phyloP scores from a whole-genome alignment of 2,329 filamentous ascomycete genomes.

The Aspergillus candidus region DNA sequence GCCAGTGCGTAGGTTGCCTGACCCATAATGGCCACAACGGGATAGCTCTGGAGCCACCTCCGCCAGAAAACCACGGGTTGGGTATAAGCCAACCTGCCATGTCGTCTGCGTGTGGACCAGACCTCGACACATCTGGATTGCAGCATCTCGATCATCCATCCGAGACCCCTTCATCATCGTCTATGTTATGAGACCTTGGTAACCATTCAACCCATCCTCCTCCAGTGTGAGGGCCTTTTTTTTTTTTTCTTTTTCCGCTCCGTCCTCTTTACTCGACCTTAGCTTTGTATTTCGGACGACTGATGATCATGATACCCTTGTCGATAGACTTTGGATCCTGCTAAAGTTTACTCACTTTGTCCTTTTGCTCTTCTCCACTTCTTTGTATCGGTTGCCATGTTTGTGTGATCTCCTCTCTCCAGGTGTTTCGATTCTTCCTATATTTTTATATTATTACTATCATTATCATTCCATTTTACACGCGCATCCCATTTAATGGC shows the following conservation, averaged over 20 bases:
- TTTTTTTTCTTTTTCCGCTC: neutral
- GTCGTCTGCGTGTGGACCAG: neutral
- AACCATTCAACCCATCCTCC: neutral
- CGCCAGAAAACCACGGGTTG: constrained; percentile 3
- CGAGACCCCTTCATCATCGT: constrained; percentile 16
- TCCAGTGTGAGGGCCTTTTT: neutral
- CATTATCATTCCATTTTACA: too few species aligned
- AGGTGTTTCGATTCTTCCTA: neutral
- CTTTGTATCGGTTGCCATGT: neutral
- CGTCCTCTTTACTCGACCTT: neutral
- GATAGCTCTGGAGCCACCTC: constrained; percentile 27
- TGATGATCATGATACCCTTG: constrained; percentile 27
- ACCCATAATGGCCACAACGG: constrained; percentile 48
- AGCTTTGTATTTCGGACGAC: constrained; percentile 12
- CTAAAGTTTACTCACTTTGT: constrained; percentile 7
- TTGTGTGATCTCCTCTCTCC: neutral
- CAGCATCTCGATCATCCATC: constrained; percentile 15
- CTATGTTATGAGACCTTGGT: constrained; percentile 13
- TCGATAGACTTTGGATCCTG: constrained; percentile 12
- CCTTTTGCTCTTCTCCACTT: constrained; percentile 2
- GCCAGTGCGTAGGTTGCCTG: constrained; percentile 48
- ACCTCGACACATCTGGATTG: constrained; percentile 12
- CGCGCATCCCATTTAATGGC: too few species aligned
- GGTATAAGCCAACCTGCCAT: neutral
- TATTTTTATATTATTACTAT: neutral